Evolutionary conservation across 78 protist genomes (phyloP).

Genomic region (Salpingoeca rosetta): DNA sequence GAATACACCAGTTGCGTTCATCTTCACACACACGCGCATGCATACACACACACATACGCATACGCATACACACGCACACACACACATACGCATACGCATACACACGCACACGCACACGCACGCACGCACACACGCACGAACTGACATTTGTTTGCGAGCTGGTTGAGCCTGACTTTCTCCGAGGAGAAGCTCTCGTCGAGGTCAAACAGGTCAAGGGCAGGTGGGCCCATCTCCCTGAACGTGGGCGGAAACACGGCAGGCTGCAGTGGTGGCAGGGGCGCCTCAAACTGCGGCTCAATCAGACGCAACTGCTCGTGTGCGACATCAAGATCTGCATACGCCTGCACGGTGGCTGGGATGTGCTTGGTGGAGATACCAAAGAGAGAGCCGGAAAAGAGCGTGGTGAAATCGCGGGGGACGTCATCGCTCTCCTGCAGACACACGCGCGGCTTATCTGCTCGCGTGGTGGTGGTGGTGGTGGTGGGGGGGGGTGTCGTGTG

Average conservation of each 20-base stretch:
- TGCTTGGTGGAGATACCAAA: constrained; percentile 45
- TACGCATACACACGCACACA: too few relatives aligned
- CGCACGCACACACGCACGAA: too few relatives aligned
- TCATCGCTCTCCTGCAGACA: constrained; percentile 51
- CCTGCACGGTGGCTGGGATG: constrained; percentile 46
- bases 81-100: too few relatives aligned
- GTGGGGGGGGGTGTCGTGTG: too few relatives aligned
- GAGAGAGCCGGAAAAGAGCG: constrained; percentile 38
- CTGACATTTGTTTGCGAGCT: not conserved
- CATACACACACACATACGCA: too few relatives aligned
- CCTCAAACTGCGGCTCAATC: constrained; percentile 70
- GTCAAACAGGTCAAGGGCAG: constrained; percentile 75
- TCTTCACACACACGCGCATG: not conserved
- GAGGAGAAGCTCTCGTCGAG: constrained; percentile 73
- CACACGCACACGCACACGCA: too few relatives aligned
- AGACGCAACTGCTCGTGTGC: constrained; percentile 64
- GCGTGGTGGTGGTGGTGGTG: too few relatives aligned
- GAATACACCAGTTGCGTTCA: not conserved
- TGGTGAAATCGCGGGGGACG: constrained; percentile 45
- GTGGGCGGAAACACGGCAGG: constrained; percentile 66
- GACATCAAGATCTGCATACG: constrained; percentile 43
- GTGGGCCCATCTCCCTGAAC: constrained; percentile 53
- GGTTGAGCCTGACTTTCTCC: constrained; percentile 36
- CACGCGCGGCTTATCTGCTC: constrained; percentile 24
- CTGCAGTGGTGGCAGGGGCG: constrained; percentile 60